Percentiles rank a stretch among this genome's conserved stretches.
Evolutionary conservation across 371 early-diverging fungal species (phyloP).

Genomic region (Syncephalis plumigaleata): DNA sequence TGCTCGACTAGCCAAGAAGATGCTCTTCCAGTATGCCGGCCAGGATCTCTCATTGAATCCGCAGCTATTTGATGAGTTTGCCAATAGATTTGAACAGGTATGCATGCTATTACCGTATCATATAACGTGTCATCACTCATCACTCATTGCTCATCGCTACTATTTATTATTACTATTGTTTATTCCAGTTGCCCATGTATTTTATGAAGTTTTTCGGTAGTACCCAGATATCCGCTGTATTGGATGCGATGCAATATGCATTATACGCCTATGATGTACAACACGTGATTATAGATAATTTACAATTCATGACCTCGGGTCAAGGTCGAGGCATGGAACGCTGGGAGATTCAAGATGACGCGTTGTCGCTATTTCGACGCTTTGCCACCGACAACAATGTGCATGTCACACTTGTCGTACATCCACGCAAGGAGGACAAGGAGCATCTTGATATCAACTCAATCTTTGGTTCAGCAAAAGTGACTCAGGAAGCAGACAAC

Average conservation of each 20-base stretch:
- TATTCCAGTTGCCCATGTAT: conserved; percentile 40
- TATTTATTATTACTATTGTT: too few species aligned
- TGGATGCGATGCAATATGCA: conserved; percentile 52
- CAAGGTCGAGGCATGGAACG: conserved; percentile 38
- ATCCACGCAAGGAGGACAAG: conserved; percentile 44
- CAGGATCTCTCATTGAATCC: conserved; percentile 25
- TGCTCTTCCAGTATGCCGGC: conserved; percentile 50
- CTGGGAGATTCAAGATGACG: conserved; percentile 56
- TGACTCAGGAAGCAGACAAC: conserved; percentile 72
- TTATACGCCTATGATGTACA: conserved; percentile 51
- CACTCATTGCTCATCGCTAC: too few species aligned
- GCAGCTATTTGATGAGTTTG: conserved; percentile 27
- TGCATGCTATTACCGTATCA: background rate
- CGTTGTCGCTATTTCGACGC: conserved; percentile 37
- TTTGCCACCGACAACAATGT: conserved; percentile 59
- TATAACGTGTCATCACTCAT: too few species aligned
- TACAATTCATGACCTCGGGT: conserved; percentile 65
- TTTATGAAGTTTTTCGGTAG: conserved; percentile 63
- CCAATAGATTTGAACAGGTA: conserved; percentile 44
- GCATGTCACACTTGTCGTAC: conserved; percentile 60
- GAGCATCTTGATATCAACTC: conserved; percentile 45
- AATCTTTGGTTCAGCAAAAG: conserved; percentile 61
- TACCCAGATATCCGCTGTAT: conserved; percentile 39
- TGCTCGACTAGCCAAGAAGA: conserved; percentile 43
- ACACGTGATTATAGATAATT: conserved; percentile 57